phyloP scores from a whole-genome alignment of 768 basidiomycete species.

The Naganishia onofrii region DNA sequence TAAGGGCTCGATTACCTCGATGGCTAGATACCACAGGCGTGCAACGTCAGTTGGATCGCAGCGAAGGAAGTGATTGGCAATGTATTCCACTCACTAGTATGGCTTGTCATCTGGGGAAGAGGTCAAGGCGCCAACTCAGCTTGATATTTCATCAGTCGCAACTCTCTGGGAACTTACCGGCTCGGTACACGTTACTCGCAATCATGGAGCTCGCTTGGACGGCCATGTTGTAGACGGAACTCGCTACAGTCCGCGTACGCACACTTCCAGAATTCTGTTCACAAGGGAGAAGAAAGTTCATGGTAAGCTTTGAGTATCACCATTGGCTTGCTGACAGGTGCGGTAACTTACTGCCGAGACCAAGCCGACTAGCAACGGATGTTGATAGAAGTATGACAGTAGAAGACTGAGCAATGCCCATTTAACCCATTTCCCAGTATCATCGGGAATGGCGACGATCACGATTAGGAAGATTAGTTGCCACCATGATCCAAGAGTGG shows the following conservation, averaged over 20 bases:
- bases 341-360: conserved; percentile 27
- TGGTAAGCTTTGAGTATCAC: not conserved
- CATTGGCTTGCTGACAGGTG: not conserved
- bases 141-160: too few relatives aligned
- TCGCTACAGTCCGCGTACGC: conserved; percentile 57
- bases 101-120: conserved; percentile 18
- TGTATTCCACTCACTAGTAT: conserved; percentile 22
- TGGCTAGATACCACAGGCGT: conserved; percentile 43
- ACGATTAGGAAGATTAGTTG: conserved; percentile 63
- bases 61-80: too few relatives aligned
- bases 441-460: conserved; percentile 56
- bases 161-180: conserved; percentile 9
- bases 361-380: conserved; percentile 40
- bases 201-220: conserved; percentile 57
- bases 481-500: conserved; percentile 63
- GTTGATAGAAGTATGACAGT: conserved; percentile 58
- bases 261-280: conserved; percentile 65
- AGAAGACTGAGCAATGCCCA: conserved; percentile 46
- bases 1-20: conserved; percentile 62
- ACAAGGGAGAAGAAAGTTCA: conserved; percentile 55
- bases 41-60: conserved; percentile 9
- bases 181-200: conserved; percentile 59
- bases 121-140: not conserved
- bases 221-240: conserved; percentile 65
- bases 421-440: conserved; percentile 35